phyloP scores from a whole-genome alignment of 164 flowering plant genomes.

The Annona cherimola region DNA sequence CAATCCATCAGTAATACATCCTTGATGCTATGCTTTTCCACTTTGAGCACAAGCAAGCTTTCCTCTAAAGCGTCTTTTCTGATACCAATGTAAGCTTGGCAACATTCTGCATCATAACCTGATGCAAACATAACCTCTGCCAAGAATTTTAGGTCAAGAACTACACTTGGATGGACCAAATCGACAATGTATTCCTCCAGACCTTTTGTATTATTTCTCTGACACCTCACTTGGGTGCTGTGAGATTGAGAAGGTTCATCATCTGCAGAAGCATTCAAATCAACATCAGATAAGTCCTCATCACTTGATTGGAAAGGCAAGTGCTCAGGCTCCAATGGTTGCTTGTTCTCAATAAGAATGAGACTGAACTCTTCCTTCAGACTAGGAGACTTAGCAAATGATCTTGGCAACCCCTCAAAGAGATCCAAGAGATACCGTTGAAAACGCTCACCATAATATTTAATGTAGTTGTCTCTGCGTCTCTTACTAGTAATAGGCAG shows the following conservation, averaged over 20 bases:
- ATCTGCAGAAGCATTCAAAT: conserved; percentile 1
- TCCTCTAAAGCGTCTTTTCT: conserved; percentile 72
- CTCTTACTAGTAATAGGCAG: not conserved
- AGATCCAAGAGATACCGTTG: conserved; percentile 6
- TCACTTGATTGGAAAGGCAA: conserved; percentile 48
- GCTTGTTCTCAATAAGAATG: conserved; percentile 55
- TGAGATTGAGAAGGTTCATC: not conserved
- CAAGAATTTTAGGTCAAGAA: conserved; percentile 58
- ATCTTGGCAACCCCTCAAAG: conserved; percentile 17
- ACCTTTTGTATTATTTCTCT: not conserved
- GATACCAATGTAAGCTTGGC: conserved; percentile 46
- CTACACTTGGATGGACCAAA: conserved; percentile 49
- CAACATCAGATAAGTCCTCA: not conserved
- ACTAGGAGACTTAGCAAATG: conserved; percentile 37
- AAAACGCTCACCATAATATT: conserved; percentile 5
- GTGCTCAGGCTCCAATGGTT: conserved; percentile 63
- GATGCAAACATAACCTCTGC: conserved; percentile 58
- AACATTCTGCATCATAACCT: conserved; percentile 58
- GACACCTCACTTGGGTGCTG: not conserved
- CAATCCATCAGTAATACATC: conserved; percentile 39
- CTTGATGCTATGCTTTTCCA: conserved; percentile 75
- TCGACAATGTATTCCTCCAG: conserved; percentile 29
- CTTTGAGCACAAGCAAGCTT: conserved; percentile 53
- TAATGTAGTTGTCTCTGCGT: conserved; percentile 4
- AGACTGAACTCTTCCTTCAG: conserved; percentile 72